Percentiles rank a stretch among this genome's conserved stretches.
These are phyloP conservation scores for Teunomyces pallodes DNA, from an alignment of 805 yeast genomes.

Conservation along the genomic window DNA sequence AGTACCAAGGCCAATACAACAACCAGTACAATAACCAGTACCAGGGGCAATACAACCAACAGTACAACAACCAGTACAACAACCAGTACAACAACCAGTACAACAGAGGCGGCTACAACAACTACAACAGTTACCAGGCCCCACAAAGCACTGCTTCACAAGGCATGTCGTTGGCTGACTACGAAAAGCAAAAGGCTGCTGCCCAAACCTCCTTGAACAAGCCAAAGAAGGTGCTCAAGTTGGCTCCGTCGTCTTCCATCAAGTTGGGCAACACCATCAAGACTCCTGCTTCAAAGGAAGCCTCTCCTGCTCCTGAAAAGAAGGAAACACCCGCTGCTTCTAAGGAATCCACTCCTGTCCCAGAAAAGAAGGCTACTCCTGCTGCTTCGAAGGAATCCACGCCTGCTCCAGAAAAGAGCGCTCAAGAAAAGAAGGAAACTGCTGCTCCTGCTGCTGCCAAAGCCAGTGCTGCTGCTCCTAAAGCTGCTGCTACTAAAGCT, in stretches of 20 bases:
- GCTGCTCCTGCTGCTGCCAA: slow-evolving; percentile 5
- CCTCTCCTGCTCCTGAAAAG: slow-evolving; percentile 34
- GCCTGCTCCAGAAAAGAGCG: slow-evolving; percentile 11
- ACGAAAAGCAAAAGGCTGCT: slow-evolving; percentile 63
- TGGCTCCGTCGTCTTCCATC: slow-evolving; percentile 63
- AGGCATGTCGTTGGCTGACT: slow-evolving; percentile 77
- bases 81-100: slow-evolving; percentile 15
- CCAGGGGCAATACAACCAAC: slow-evolving; percentile 20
- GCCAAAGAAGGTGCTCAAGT: slow-evolving; percentile 67
- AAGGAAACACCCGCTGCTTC: slow-evolving; percentile 25
- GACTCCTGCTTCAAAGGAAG: slow-evolving; percentile 29
- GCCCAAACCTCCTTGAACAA: slow-evolving; percentile 41
- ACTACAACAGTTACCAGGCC: slow-evolving; percentile 16
- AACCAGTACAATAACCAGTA: slow-evolving; percentile 14
- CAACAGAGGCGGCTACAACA: slow-evolving; percentile 20
- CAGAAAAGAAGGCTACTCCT: slow-evolving; percentile 6
- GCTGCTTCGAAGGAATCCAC: slow-evolving; percentile 19
- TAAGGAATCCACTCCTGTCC: slow-evolving; percentile 1
- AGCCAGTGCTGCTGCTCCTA: slow-evolving; percentile 9
- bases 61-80: slow-evolving; percentile 13
- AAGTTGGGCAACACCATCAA: slow-evolving; percentile 45
- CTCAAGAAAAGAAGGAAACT: slow-evolving; percentile 3
- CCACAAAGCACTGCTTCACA: slow-evolving; percentile 22
- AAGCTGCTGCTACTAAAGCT: slow-evolving; percentile 16
- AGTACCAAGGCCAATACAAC: slow-evolving; percentile 18